Conservation (phyloP, 164 flowering plant genomes). For the Echeveria elegans region DNA sequence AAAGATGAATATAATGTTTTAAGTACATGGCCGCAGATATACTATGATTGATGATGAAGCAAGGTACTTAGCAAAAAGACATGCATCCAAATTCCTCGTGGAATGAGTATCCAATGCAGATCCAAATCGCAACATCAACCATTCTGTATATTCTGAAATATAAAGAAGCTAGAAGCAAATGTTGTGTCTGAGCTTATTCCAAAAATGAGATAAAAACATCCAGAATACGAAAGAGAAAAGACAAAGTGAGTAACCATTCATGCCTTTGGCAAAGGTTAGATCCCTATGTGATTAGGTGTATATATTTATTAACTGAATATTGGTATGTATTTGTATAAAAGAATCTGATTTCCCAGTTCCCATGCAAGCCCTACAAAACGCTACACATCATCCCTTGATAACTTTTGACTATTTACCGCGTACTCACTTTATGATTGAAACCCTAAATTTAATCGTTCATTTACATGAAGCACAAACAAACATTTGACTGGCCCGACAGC, state of each 20-base stretch:
- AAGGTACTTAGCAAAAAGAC: background rate
- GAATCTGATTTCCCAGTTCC: constrained; percentile 7
- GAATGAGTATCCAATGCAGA: background rate
- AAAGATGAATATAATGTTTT: no score
- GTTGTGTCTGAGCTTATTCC: background rate
- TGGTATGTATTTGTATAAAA: background rate
- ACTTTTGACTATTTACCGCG: background rate
- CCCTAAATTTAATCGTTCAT: background rate
- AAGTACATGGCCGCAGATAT: background rate
- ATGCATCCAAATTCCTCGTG: background rate
- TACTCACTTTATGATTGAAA: background rate
- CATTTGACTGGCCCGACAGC: background rate
- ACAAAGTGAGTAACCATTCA: constrained; percentile 1
- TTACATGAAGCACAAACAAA: background rate
- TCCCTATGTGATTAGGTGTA: no score
- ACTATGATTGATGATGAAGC: background rate
- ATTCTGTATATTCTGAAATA: background rate
- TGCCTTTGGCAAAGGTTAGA: constrained; percentile 3
- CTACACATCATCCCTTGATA: background rate
- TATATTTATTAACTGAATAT: no score
- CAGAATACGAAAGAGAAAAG: constrained; percentile 1
- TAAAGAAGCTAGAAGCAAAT: background rate
- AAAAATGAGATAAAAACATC: background rate
- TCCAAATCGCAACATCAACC: background rate
- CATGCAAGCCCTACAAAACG: background rate